Conservation (phyloP, 148 eudicot species). For the Hydrangea macrophylla region DNA sequence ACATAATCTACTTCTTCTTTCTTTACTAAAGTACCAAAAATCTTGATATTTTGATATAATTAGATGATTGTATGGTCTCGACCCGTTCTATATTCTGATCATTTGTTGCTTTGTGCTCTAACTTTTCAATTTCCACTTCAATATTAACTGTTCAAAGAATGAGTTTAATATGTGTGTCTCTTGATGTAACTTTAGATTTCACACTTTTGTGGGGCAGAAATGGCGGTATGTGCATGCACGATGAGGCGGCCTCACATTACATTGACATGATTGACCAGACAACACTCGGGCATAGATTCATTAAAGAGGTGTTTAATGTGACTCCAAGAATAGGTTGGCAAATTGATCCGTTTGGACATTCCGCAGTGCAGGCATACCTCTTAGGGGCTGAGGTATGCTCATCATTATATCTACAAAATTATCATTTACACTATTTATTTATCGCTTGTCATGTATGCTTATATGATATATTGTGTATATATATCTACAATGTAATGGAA, state of each 20-base stretch:
- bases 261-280: conserved; percentile 99
- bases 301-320: conserved; percentile 76
- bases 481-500: background rate
- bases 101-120: too few species aligned
- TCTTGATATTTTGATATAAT: background rate
- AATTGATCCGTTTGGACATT: conserved; percentile 99
- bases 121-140: background rate
- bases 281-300: conserved; percentile 75
- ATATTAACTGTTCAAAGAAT: background rate
- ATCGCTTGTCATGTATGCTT: conserved; percentile 1
- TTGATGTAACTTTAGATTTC: conserved; percentile 1
- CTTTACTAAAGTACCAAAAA: background rate
- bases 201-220: conserved; percentile 47
- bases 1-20: background rate
- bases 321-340: conserved; percentile 99
- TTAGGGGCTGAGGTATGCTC: conserved; percentile 85
- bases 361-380: conserved; percentile 96
- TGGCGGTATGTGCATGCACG: conserved; percentile 97
- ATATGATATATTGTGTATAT: background rate
- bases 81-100: background rate
- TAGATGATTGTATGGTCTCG: background rate
- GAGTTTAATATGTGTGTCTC: too few species aligned
- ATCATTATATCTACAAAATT: background rate
- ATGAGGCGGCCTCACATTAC: conserved; percentile 92
- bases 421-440: background rate